These are phyloP conservation scores for Sporodiniella umbellata DNA, from an alignment of 371 early-diverging fungal genomes.

Conservation along the genomic window DNA sequence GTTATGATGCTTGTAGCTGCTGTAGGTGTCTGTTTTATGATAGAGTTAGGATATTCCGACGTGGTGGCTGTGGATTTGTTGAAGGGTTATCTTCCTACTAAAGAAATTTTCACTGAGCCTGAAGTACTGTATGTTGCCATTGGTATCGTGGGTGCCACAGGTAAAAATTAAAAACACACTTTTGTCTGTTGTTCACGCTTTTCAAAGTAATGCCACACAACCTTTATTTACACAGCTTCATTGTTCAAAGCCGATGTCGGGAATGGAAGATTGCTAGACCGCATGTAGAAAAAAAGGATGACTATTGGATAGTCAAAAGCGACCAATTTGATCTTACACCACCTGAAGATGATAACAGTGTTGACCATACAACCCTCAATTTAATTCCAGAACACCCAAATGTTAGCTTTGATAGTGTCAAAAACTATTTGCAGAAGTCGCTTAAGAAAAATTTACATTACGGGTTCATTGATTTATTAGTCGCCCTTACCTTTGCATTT, in stretches of 20 bases:
- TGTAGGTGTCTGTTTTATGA: constrained; percentile 70
- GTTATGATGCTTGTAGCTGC: constrained; percentile 66
- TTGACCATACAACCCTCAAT: not conserved
- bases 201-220: constrained; percentile 66
- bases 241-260: constrained; percentile 57
- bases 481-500: constrained; percentile 72
- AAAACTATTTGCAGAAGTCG: constrained; percentile 7
- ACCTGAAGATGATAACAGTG: not conserved
- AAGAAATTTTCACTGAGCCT: constrained; percentile 56
- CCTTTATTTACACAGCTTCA: constrained; percentile 72
- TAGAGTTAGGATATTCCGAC: constrained; percentile 56
- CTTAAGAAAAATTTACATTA: constrained; percentile 32
- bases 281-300: constrained; percentile 9
- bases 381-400: not conserved
- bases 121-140: constrained; percentile 71
- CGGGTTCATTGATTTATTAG: constrained; percentile 58
- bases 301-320: constrained; percentile 8
- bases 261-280: constrained; percentile 36
- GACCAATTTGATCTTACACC: not conserved
- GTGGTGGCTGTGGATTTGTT: constrained; percentile 62
- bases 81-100: constrained; percentile 66
- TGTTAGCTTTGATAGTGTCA: constrained; percentile 14
- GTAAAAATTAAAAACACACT: constrained; percentile 19
- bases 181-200: not conserved
- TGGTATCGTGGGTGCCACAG: constrained; percentile 84